Evolutionary conservation across 768 basidiomycete species (phyloP), one percentile per base, ranked within the genome.

Genomic region (Coprinopsis marcescibilis): DNA sequence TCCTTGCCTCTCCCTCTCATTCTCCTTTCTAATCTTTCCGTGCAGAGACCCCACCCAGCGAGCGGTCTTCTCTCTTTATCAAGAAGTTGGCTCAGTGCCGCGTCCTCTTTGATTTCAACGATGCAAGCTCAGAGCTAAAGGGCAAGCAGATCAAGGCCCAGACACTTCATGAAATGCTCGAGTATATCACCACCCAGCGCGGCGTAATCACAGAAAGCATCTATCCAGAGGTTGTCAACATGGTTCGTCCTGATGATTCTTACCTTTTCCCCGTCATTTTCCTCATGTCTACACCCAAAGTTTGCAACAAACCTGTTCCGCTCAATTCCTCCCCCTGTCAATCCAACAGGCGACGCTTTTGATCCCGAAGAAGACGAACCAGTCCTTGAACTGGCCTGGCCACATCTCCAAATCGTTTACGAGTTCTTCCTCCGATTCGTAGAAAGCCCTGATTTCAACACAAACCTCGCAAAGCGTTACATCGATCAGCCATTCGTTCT

Each of bases 331-430:
- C 96, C 96, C 58, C 96, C 94, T 35, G 95, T 98, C 49, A 99
- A 99, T 60, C 96, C 96, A 4, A 89, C 83, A 11, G 96, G 96
- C 45, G 96, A 99, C 64, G 96, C 95, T 1, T 99, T 96, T 62
- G 96, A 99, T 63, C 96, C 96, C 17, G 96, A 99, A 67, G 96
- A 99, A 69, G 96, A 99, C 58, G 96, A 99, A 54, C 96, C 96
- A 5, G 96, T 99, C 2, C 78, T 99, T 50, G 96, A 99, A 63
- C 86, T 98, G 48, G 96, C 96, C 21, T 99, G 96, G 96, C 96
- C 96, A 32, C 96, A 99, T 65, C 78, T 99, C 47, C 94, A 99
- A 65, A 94, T 99, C 55, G 96, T 99, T 43, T 99, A 99, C 71
- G 96, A 99, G 67, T 97, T 99, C 68, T 99, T 99, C 80, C 83